Evolutionary conservation across 768 basidiomycete genomes (phyloP).

Genomic region (Leccinum variicolor): DNA sequence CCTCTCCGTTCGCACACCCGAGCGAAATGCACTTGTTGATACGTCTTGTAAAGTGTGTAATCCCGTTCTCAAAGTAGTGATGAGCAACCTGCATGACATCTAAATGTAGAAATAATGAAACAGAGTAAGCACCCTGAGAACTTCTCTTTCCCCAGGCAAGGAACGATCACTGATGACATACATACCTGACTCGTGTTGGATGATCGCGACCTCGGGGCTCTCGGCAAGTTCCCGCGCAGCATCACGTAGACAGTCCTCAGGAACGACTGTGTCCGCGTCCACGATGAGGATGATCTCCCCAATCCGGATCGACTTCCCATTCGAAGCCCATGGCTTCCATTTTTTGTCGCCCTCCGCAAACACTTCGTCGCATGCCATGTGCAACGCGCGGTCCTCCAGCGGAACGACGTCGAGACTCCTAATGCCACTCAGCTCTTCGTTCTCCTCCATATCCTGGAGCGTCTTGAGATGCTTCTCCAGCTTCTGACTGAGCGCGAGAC

Average conservation of each 20-base stretch:
- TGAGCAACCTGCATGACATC: slow-evolving; percentile 90
- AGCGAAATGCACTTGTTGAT: slow-evolving; percentile 84
- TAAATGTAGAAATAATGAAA: slow-evolving; percentile 14
- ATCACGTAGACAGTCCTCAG: slow-evolving; percentile 88
- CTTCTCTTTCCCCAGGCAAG: slow-evolving; percentile 18
- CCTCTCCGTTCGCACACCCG: slow-evolving; percentile 75
- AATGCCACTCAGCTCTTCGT: slow-evolving; percentile 26
- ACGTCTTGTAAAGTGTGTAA: slow-evolving; percentile 83
- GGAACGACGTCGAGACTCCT: slow-evolving; percentile 35
- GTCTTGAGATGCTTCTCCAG: slow-evolving; percentile 34
- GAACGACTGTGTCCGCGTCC: slow-evolving; percentile 87
- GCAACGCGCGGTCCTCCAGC: slow-evolving; percentile 71
- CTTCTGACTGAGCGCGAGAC: slow-evolving; percentile 41
- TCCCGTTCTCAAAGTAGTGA: slow-evolving; percentile 90
- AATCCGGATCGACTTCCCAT: slow-evolving; percentile 70
- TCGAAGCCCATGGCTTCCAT: slow-evolving; percentile 76
- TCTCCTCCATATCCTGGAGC: slow-evolving; percentile 43
- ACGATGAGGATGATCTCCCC: slow-evolving; percentile 80
- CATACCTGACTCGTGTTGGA: slow-evolving; percentile 87
- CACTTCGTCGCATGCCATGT: slow-evolving; percentile 71
- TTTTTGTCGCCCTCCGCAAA: slow-evolving; percentile 53
- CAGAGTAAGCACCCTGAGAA: not conserved
- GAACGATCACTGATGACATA: not conserved
- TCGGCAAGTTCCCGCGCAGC: slow-evolving; percentile 82
- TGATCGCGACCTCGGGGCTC: slow-evolving; percentile 62